Base-by-base conservation (phyloP, 495 filamentous ascomycete genomes). In the Halenospora varia region DNA sequence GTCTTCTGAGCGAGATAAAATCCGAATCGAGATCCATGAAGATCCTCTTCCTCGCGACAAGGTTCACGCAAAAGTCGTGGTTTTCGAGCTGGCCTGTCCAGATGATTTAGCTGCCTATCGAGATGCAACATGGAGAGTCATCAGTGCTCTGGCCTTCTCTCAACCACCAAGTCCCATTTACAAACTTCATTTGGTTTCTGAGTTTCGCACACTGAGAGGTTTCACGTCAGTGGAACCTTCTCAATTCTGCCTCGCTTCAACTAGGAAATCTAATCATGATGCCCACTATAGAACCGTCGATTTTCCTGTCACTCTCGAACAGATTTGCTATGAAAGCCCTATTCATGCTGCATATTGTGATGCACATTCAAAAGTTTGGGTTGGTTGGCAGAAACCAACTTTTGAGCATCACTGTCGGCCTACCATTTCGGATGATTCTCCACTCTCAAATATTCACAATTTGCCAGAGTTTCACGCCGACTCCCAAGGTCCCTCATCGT, bases 401-500 rank as follows among this genome's bases (percentile, higher is more conserved):
- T 71, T 76, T 62, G 54, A 55, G 3, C 56, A 62, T 26, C 67
- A 70, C 45, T 73, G 64, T 51, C 23, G 44, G 10, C 13, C 69
- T 1, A 35, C 41, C 22, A 29, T 77, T 2, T 70, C 72, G 8
- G 9, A 1, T 35, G 59, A 45, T 42, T 68, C 63, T 8, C 59
- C 63, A n/a, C 58, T 59, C 29, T 56, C 55, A 4, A n/a, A 25
- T 54, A 6, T 47, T 73, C 19, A 24, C 25, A 20, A 8, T 48
- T 9, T 65, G 55, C 10, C 15, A 54, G 0, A 18, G 69, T 42
- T 59, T 61, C 17, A 42, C 61, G 9, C 57, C 58, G 59, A 57
- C 1, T 25, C 60, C 0, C 63, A 75, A 19, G 76, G 75, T 6
- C 80, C 73, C 20, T 77, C 78, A 8, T 83, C 77, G 24, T 79